Percentiles rank a stretch among this genome's conserved stretches.
Conservation (phyloP, 176 grass and related monocot species). For the Olyra latifolia region DNA sequence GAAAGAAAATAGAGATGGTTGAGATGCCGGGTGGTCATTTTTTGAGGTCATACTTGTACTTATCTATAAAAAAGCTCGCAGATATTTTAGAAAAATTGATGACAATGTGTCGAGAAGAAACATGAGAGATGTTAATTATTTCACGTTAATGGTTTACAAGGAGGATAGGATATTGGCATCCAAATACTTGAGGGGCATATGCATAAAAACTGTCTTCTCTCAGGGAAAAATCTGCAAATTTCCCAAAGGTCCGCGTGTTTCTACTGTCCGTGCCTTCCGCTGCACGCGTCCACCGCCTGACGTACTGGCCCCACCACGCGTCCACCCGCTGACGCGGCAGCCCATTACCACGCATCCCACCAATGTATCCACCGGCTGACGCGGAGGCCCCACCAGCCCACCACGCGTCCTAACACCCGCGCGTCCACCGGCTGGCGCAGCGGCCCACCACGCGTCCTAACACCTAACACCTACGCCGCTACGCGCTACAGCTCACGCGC, state of each 20-base stretch:
- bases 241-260: neutral
- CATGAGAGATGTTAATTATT: too few relatives aligned
- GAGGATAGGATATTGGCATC: too few relatives aligned
- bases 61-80: too few relatives aligned
- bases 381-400: neutral
- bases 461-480: neutral
- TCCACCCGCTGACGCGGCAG: too few relatives aligned
- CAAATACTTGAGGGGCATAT: too few relatives aligned
- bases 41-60: too few relatives aligned
- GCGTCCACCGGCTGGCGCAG: neutral
- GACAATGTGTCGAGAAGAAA: too few relatives aligned
- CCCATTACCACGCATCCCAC: neutral
- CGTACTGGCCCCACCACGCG: neutral
- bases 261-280: neutral
- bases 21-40: too few relatives aligned
- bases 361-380: neutral
- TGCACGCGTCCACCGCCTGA: neutral
- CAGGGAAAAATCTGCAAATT: neutral
- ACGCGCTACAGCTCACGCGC: neutral
- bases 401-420: neutral
- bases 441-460: neutral
- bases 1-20: too few relatives aligned
- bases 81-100: too few relatives aligned
- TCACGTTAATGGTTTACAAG: too few relatives aligned
- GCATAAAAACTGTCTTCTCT: too few relatives aligned